phyloP scores from a whole-genome alignment of 768 basidiomycete genomes.

The Podaxis sp. region DNA sequence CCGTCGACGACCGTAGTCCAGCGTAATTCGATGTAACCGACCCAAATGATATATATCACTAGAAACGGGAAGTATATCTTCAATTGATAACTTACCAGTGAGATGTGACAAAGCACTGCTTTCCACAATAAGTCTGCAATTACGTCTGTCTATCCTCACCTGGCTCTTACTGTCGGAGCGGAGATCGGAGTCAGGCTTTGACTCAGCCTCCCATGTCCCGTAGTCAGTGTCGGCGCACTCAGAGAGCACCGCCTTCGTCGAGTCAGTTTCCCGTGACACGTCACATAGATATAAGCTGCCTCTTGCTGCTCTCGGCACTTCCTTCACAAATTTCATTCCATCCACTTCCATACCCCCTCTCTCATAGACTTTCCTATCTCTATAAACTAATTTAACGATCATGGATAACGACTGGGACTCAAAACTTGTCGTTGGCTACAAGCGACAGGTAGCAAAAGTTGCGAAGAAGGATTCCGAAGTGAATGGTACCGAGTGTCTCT shows the following conservation, averaged over 20 bases:
- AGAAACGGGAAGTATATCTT: background rate
- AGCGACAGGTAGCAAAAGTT: constrained; percentile 58
- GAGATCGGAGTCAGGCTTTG: background rate
- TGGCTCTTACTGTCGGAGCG: background rate
- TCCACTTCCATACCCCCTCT: constrained; percentile 15
- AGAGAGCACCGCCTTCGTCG: background rate
- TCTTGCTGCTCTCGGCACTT: constrained; percentile 2
- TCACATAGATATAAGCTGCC: constrained; percentile 14
- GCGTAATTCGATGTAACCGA: background rate
- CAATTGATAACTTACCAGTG: background rate
- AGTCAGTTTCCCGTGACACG: constrained; percentile 15
- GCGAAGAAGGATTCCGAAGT: constrained; percentile 54
- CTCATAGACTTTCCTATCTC: constrained; percentile 5
- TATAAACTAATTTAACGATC: constrained; percentile 16
- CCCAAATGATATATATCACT: background rate
- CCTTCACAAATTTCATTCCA: constrained; percentile 13
- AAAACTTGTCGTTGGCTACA: constrained; percentile 70
- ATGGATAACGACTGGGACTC: constrained; percentile 69
- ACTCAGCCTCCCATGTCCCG: background rate
- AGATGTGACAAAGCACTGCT: background rate
- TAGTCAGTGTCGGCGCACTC: background rate
- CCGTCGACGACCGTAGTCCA: background rate
- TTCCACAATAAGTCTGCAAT: background rate
- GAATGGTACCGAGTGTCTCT: constrained; percentile 36
- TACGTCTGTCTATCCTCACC: too few relatives aligned